Evolutionary conservation across 768 basidiomycete species (phyloP), one percentile per base, ranked within the genome.

Genomic region (Russula abietina): DNA sequence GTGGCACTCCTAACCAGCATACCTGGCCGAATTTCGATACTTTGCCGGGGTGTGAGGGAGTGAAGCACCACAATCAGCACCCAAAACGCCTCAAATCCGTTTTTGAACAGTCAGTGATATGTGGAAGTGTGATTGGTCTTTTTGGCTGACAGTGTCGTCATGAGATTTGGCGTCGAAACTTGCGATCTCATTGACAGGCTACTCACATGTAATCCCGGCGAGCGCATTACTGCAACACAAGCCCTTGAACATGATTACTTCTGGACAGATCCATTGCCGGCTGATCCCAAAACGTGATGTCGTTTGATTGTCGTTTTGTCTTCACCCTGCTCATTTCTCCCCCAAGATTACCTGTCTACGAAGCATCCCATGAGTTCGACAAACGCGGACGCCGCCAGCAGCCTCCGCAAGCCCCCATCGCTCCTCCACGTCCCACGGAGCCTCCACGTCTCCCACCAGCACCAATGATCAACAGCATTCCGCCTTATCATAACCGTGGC

Each of bases 201-300:
- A 39, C 76, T 98, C 30, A 84, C 79, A 0, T 87, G 93, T 68
- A 90, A 98, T 71, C 96, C 96, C 2, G 79, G 80, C 64, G 83
- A 89, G 60, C 82, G 96, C 22, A 81, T 93, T 45, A 93, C 94
- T 1, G 96, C 96, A 10, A 74, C 82, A 2, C 81, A 92, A 61
- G 95, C 95, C 0, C 80, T 98, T 57, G 88, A 94, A 68, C 93
- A 98, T 71, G 86, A 90, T 22, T 98, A 93, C 77, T 97, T 98
- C 73, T 97, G 92, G 91, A 87, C 86, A 0, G 86, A 91, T 66
- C 95, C 96, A 0, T 69, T 93, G 41, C 91, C 94, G 39, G 89
- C 89, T 24, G 89, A 91, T 75, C 90, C 89, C 1, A 89, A 86
- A 73, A 82, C 83, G 90, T 90, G 69, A 61, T 84, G 76, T 62